A percentile compares a stretch with the other conserved stretches of the same genome.
Conservation (phyloP, 768 basidiomycete genomes). For the Trametes villosa region DNA sequence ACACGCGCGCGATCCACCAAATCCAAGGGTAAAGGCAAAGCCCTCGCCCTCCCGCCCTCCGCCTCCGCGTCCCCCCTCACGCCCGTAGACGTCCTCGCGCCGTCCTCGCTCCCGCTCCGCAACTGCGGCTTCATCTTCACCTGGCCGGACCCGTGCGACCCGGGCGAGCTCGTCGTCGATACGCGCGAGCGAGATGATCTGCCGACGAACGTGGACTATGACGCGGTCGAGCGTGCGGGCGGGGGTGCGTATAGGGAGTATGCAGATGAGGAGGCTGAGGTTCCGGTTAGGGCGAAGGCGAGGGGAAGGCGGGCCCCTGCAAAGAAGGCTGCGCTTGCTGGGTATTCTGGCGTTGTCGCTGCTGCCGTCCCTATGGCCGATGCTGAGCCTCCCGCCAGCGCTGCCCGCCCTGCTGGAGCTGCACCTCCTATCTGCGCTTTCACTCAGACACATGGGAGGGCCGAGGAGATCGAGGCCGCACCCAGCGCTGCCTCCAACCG, state of each 20-base stretch:
- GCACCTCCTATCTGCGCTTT: no score
- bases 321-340: no score
- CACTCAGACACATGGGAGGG: no score
- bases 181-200: slow-evolving; percentile 9
- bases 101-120: slow-evolving; percentile 17
- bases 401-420: no score
- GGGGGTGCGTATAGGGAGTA: not conserved
- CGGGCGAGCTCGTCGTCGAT: slow-evolving; percentile 22
- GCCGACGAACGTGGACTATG: slow-evolving; percentile 3
- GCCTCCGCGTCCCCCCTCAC: not conserved
- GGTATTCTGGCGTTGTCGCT: no score
- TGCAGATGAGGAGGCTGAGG: not conserved
- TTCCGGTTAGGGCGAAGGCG: not conserved
- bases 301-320: no score
- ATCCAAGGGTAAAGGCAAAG: slow-evolving; percentile 16
- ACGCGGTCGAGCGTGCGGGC: not conserved
- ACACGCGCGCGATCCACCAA: not conserved
- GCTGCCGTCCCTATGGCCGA: no score
- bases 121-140: slow-evolving; percentile 30
- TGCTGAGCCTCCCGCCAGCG: no score
- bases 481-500: no score
- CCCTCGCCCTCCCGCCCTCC: not conserved
- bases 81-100: not conserved
- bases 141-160: slow-evolving; percentile 32
- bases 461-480: no score